These are phyloP conservation scores for Tremella fuciformis DNA, from an alignment of 768 basidiomycete genomes.

Conservation along the genomic window DNA sequence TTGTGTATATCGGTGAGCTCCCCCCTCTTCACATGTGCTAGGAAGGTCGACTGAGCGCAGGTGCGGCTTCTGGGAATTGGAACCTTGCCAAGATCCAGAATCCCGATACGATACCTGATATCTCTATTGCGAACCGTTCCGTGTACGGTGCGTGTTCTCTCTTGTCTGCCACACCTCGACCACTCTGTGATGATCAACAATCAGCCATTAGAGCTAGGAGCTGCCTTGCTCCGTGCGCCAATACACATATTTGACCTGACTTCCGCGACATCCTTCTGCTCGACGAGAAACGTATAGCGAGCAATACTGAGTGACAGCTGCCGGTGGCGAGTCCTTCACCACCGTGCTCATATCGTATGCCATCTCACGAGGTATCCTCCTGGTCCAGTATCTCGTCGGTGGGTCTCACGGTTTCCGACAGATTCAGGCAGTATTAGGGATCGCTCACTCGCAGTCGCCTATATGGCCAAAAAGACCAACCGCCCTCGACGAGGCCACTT, in stretches of 20 bases:
- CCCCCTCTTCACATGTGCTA: slow-evolving; percentile 29
- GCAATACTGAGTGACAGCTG: slow-evolving; percentile 6
- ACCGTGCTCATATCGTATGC: slow-evolving; percentile 32
- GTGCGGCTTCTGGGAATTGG: slow-evolving; percentile 37
- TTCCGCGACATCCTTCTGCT: background rate
- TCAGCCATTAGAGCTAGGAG: slow-evolving; percentile 2
- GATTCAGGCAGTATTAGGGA: too few species aligned
- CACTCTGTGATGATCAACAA: too few species aligned
- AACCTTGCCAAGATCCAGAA: slow-evolving; percentile 21
- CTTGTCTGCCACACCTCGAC: too few species aligned
- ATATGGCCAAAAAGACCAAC: slow-evolving; percentile 6
- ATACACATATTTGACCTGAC: too few species aligned
- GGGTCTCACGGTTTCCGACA: slow-evolving; percentile 3
- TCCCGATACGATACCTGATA: slow-evolving; percentile 12
- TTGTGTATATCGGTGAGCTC: slow-evolving; percentile 40
- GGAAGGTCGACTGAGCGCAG: slow-evolving; percentile 11
- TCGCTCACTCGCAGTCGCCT: background rate
- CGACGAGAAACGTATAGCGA: too few species aligned
- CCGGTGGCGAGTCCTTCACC: slow-evolving; percentile 25
- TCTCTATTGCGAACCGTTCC: background rate
- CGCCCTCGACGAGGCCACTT: background rate
- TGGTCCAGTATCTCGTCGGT: slow-evolving; percentile 29
- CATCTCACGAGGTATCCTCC: slow-evolving; percentile 22
- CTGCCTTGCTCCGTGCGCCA: too few species aligned
- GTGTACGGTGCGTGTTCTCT: slow-evolving; percentile 4